Evolutionary conservation across 2,329 filamentous ascomycete genomes (phyloP).

Genomic region (Lojkania enalia): DNA sequence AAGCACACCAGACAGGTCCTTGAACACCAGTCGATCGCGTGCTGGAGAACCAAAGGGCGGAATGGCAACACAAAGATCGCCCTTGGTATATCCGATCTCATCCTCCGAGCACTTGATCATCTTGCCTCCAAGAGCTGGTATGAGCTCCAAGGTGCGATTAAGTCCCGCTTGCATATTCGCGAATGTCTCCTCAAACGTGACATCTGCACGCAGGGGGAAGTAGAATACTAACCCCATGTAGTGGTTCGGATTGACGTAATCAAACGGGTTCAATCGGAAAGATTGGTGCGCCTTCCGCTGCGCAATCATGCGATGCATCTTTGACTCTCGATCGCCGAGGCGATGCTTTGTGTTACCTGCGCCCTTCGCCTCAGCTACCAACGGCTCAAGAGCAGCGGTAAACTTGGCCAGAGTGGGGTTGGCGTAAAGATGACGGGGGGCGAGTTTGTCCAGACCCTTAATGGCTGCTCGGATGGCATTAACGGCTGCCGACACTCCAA

Average conservation of each 20-base stretch:
- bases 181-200: constrained; percentile 36
- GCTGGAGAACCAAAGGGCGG: constrained; percentile 15
- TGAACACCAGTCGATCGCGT: constrained; percentile 5
- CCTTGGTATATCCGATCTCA: constrained; percentile 33
- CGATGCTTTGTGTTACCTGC: not conserved
- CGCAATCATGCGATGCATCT: constrained; percentile 13
- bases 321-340: constrained; percentile 1
- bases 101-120: constrained; percentile 37
- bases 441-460: constrained; percentile 32
- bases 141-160: constrained; percentile 39
- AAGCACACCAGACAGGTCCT: constrained; percentile 22
- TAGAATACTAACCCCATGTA: constrained; percentile 42
- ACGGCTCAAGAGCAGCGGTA: constrained; percentile 21
- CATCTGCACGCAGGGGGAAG: constrained; percentile 34
- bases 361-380: constrained; percentile 13
- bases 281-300: constrained; percentile 28
- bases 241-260: constrained; percentile 33
- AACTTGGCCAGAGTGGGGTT: constrained; percentile 32
- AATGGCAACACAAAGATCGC: constrained; percentile 26
- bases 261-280: constrained; percentile 37
- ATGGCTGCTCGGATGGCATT: constrained; percentile 38
- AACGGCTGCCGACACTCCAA: constrained; percentile 32
- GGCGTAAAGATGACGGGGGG: constrained; percentile 43
- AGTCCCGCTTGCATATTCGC: constrained; percentile 40
- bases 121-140: constrained; percentile 45